Base-by-base conservation (phyloP, 1,284 basidiomycete species). In the Athelia sp. region DNA sequence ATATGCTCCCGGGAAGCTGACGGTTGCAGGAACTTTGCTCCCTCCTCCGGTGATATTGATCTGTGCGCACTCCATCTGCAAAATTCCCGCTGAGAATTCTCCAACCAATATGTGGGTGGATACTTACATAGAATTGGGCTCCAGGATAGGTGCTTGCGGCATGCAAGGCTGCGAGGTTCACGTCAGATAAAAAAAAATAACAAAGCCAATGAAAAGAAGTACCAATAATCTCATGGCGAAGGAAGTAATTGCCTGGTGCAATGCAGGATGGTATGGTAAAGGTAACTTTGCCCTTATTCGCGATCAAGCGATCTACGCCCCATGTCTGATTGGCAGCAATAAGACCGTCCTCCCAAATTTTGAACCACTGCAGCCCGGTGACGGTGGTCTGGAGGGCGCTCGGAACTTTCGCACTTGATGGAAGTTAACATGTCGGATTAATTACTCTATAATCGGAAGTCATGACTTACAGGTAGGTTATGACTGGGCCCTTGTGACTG, bases 311-410 rank as follows among this genome's bases (percentile, higher is more conserved):
- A 58, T 80, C 77, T 9, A 76, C 74, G 38, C 63, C 76, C 76
- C 76, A 77, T 43, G 55, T 62, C 29, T 64, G 57, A 47, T 58
- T 66, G 40, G 62, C 52, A 17, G 50, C 58, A 14, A 42, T 51
- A 17, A 45, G 22, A 19, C 43, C 43, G 44, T 62, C 65, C 44
- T 68, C 59, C 48, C 66, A 67, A 32, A 75, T 75, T 64, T 79
- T 80, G 67, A 79, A 79, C 76, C 77, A 78, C 40, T 76, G 63
- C 15, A 81, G 62, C 18, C 77, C 77, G 8, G 78, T 78, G 2
- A 79, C 76, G 18, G 50, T 55, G 22, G 67, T 60, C 52, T 78
- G 74, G 0, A 67, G 69, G 2, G 78, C 76, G 47, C 64, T 63
- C 21, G 68, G 63, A 13, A 79, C 67, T 51, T 74, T 63, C 0